Conservation (phyloP, 352 stramenopile genomes). For the Globisporangium orthogonon region DNA sequence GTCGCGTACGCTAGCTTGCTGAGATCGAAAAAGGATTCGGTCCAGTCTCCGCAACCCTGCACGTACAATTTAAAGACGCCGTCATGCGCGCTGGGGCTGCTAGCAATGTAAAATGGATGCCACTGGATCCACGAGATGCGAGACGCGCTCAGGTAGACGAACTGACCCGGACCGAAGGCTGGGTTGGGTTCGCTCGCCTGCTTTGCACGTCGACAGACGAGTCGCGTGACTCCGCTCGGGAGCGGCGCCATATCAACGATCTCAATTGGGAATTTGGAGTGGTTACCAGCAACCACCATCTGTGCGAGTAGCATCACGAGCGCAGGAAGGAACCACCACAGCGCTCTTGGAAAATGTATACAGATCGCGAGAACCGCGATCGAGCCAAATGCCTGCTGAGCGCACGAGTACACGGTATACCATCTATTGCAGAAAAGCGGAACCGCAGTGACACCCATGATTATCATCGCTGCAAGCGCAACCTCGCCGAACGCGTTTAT, state of each 20-base stretch:
- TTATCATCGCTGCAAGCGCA: slow-evolving; percentile 18
- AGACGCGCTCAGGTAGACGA: slow-evolving; percentile 24
- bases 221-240: slow-evolving; percentile 19
- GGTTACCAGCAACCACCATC: slow-evolving; percentile 7
- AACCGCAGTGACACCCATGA: slow-evolving; percentile 16
- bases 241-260: slow-evolving; percentile 25
- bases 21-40: slow-evolving; percentile 16
- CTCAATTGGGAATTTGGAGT: slow-evolving; percentile 17
- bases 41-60: slow-evolving; percentile 14
- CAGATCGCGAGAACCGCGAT: slow-evolving; percentile 14
- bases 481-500: slow-evolving; percentile 20
- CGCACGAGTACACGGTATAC: slow-evolving; percentile 18
- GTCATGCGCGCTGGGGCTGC: slow-evolving; percentile 14
- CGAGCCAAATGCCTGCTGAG: slow-evolving; percentile 3
- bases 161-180: slow-evolving; percentile 20
- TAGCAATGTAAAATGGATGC: slow-evolving; percentile 24
- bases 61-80: slow-evolving; percentile 22
- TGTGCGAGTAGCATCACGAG: slow-evolving; percentile 19
- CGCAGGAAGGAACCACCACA: slow-evolving; percentile 25
- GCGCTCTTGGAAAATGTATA: slow-evolving; percentile 17
- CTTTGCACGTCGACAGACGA: slow-evolving; percentile 9
- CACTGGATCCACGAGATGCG: slow-evolving; percentile 25
- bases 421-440: slow-evolving; percentile 9
- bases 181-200: background rate
- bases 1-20: slow-evolving; percentile 21